phyloP scores from a whole-genome alignment of 306 rosid genomes.

The Cucumis sativus region Cucumber_9930_V3 NC_026657.2:7193001-7193500 shows the following conservation, averaged over 20 bases:
- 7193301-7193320: slow-evolving; percentile 13
- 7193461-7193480: slow-evolving; percentile 21
- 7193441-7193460: slow-evolving; percentile 11
- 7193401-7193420: slow-evolving; percentile 5
- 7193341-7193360: background rate
- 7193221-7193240: slow-evolving; percentile 4
- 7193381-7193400: slow-evolving; percentile 25
- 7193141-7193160: slow-evolving; percentile 28
- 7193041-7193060: slow-evolving; percentile 20
- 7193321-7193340: background rate
- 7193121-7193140: slow-evolving; percentile 21
- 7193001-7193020: slow-evolving; percentile 17
- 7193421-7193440: slow-evolving; percentile 3
- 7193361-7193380: slow-evolving; percentile 5
- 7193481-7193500: background rate
- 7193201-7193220: slow-evolving; percentile 23
- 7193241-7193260: slow-evolving; percentile 30
- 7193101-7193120: slow-evolving; percentile 15
- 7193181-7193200: slow-evolving; percentile 18
- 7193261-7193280: slow-evolving; percentile 58
- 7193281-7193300: slow-evolving; percentile 58
- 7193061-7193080: slow-evolving; percentile 20
- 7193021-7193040: slow-evolving; percentile 11
- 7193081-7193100: slow-evolving; percentile 16
- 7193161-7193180: slow-evolving; percentile 18